Evolutionary conservation across 2,329 filamentous ascomycete genomes (phyloP).

Genomic region (Corynespora cassiicola): DNA sequence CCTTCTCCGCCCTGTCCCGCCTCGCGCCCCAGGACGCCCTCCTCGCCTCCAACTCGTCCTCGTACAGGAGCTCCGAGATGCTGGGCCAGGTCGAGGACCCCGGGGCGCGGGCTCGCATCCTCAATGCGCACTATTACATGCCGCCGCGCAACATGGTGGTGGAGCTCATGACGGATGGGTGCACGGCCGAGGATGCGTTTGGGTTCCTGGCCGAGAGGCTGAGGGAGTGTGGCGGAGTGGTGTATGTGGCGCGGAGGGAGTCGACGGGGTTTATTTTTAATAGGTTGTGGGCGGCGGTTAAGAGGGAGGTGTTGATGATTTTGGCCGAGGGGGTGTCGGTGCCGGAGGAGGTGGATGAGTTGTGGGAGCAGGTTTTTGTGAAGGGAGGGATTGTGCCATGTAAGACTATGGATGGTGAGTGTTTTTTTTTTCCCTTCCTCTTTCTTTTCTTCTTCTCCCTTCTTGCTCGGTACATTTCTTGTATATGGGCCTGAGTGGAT

Average conservation of each 20-base stretch:
- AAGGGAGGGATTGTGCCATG: conserved; percentile 42
- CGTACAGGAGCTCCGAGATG: conserved; percentile 60
- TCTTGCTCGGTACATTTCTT: too few species aligned
- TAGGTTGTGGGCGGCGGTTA: conserved; percentile 63
- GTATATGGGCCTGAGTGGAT: too few species aligned
- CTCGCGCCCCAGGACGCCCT: conserved; percentile 55
- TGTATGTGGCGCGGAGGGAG: conserved; percentile 54
- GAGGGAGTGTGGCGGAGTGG: conserved; percentile 49
- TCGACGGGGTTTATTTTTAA: conserved; percentile 64
- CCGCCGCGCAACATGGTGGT: conserved; percentile 52
- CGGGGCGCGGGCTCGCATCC: too few species aligned
- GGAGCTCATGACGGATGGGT: conserved; percentile 61
- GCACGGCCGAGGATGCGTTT: conserved; percentile 53
- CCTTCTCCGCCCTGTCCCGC: conserved; percentile 56
- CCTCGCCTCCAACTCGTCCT: conserved; percentile 59
- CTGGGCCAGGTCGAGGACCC: conserved; percentile 49
- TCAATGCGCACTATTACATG: conserved; percentile 62
- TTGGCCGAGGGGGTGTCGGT: conserved; percentile 58
- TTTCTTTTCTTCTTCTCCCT: too few species aligned
- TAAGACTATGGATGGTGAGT: conserved; percentile 55
- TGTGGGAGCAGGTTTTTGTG: conserved; percentile 53
- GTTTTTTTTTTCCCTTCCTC: too few species aligned
- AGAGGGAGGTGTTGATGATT: conserved; percentile 59
- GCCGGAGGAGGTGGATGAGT: conserved; percentile 57
- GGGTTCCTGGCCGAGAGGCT: conserved; percentile 53